A percentile compares a stretch with the other conserved stretches of the same genome.
Evolutionary conservation across 2,329 filamentous ascomycete species (phyloP).

Genomic region (Echinosphaeria canescens): DNA sequence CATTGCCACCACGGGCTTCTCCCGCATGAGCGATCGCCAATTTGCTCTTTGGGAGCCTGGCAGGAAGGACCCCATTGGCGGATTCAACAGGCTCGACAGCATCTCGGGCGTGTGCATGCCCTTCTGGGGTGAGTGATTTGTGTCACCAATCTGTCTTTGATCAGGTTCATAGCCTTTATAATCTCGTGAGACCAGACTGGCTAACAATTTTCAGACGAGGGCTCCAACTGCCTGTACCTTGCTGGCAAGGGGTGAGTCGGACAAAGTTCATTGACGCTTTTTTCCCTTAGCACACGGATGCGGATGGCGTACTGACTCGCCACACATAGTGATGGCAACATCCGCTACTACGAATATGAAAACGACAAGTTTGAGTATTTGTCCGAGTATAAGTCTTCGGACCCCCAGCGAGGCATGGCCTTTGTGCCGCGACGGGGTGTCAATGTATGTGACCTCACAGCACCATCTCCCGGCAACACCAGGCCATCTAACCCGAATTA

Average conservation of each 20-base stretch:
- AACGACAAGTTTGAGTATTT: slow-evolving; percentile 98
- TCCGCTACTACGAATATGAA: slow-evolving; percentile 95
- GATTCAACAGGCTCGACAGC: slow-evolving; percentile 78
- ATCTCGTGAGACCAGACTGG: too few species aligned
- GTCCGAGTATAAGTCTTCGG: slow-evolving; percentile 90
- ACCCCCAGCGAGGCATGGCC: slow-evolving; percentile 84
- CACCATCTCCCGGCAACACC: too few species aligned
- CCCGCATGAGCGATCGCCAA: slow-evolving; percentile 94
- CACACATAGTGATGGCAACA: slow-evolving; percentile 66
- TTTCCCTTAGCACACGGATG: slow-evolving; percentile 3
- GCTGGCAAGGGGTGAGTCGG: slow-evolving; percentile 77
- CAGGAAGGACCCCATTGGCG: slow-evolving; percentile 66
- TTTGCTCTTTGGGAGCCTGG: slow-evolving; percentile 90
- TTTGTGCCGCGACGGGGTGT: slow-evolving; percentile 91
- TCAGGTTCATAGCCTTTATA: too few species aligned
- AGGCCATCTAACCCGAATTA: too few species aligned
- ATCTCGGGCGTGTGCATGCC: slow-evolving; percentile 98
- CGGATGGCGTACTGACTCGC: slow-evolving; percentile 4
- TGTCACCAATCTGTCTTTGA: too few species aligned
- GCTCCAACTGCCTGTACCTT: slow-evolving; percentile 84
- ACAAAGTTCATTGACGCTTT: too few species aligned
- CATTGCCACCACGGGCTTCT: slow-evolving; percentile 92
- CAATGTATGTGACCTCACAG: slow-evolving; percentile 43
- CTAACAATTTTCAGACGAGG: slow-evolving; percentile 61
- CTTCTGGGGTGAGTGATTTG: slow-evolving; percentile 57